phyloP scores from a whole-genome alignment of 768 basidiomycete species.

The Boletus tomentosulus region DNA sequence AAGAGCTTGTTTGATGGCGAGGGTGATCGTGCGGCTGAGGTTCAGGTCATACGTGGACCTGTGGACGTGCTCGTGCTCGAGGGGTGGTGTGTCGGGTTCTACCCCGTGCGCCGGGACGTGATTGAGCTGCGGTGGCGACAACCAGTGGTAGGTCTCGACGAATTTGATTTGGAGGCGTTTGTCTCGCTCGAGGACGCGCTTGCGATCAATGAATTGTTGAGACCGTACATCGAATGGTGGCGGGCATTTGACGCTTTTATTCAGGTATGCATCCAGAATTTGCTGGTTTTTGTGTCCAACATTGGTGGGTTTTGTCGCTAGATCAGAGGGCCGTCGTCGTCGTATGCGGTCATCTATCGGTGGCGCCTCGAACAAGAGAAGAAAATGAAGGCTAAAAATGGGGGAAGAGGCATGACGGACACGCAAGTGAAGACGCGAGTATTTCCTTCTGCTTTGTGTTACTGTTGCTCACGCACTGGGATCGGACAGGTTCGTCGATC shows the following conservation, averaged over 20 bases:
- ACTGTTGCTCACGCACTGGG: background rate
- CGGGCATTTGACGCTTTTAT: constrained; percentile 66
- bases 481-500: constrained; percentile 69
- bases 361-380: constrained; percentile 93
- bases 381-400: constrained; percentile 79
- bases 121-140: constrained; percentile 51
- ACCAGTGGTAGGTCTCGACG: constrained; percentile 22
- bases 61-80: constrained; percentile 87
- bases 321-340: constrained; percentile 38
- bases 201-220: constrained; percentile 60
- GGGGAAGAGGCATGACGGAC: constrained; percentile 87
- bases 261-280: constrained; percentile 45
- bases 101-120: constrained; percentile 49
- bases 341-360: constrained; percentile 62
- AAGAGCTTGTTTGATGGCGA: constrained; percentile 78
- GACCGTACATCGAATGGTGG: constrained; percentile 66
- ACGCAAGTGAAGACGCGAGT: constrained; percentile 58
- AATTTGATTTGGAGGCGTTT: constrained; percentile 34
- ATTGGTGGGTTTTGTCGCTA: constrained; percentile 8
- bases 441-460: constrained; percentile 4
- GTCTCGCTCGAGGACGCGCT: constrained; percentile 50
- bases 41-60: constrained; percentile 42
- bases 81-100: constrained; percentile 94
- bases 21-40: constrained; percentile 68
- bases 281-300: background rate